These are phyloP conservation scores for Selenicereus undatus DNA, from an alignment of 148 eudicot genomes.

Conservation along the genomic window DNA sequence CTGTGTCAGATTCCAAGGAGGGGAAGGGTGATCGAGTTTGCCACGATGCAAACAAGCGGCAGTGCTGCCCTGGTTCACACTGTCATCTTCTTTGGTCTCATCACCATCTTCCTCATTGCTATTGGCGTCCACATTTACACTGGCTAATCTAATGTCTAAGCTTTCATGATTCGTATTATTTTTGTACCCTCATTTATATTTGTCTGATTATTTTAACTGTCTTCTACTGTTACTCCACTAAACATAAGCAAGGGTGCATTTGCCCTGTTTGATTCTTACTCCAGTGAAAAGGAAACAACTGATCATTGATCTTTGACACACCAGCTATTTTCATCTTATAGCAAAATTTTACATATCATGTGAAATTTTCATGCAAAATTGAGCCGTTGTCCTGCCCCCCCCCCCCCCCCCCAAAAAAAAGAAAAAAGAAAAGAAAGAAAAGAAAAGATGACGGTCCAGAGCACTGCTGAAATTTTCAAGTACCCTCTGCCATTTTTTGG, in stretches of 20 bases:
- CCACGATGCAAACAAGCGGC: slow-evolving; percentile 44
- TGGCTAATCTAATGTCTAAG: slow-evolving; percentile 20
- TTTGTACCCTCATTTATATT: background rate
- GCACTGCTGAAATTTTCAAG: background rate
- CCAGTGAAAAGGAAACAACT: too few relatives aligned
- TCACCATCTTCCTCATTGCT: slow-evolving; percentile 46
- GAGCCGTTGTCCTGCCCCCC: too few relatives aligned
- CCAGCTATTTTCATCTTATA: background rate
- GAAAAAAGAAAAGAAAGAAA: too few relatives aligned
- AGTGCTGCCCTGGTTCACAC: slow-evolving; percentile 41
- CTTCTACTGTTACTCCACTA: background rate
- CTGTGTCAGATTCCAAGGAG: slow-evolving; percentile 47
- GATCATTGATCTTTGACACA: too few relatives aligned
- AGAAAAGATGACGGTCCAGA: background rate
- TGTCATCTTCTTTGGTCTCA: slow-evolving; percentile 40
- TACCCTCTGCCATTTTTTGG: background rate
- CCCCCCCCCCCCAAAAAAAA: too few relatives aligned
- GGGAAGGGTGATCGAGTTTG: slow-evolving; percentile 32
- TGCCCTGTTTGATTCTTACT: background rate
- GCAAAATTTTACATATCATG: too few relatives aligned
- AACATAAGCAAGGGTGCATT: background rate
- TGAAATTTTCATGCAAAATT: too few relatives aligned
- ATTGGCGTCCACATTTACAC: slow-evolving; percentile 51
- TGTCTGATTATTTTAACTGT: background rate
- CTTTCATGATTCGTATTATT: background rate